Base-by-base conservation (phyloP, 164 flowering plant genomes). In the Vitis rotundifolia region DNA sequence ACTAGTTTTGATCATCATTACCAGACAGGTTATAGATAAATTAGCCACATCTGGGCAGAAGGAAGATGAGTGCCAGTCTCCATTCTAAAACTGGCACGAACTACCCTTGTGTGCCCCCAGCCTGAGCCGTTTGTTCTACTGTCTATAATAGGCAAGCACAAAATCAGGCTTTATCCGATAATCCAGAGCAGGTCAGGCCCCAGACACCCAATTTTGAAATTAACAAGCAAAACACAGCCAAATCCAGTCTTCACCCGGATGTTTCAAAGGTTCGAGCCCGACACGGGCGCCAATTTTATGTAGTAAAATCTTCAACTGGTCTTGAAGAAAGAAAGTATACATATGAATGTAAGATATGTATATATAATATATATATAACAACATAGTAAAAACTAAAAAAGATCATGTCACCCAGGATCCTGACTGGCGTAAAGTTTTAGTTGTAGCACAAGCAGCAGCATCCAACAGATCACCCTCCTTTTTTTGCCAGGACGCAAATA, bases 231-330 rank as follows among this genome's bases (percentile, higher is more conserved):
- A 54, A 51, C 26, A 37, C 11, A 69, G 31, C 50, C 19, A 69
- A 28, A 62, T 59, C 64, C 57, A 14, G 57, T 14, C 31, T 13
- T 1, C 12, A 26, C 26, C 51, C 18, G 61, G 70, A 72, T 14
- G 48, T 31, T 29, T 31, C 64, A 50, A 58, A 50, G 61, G 51
- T 15, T 48, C 11, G 48, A 11, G 52, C 67, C 64, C 63, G 0
- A 16, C 0, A 26, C 18, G 73, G 15, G 61, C 47, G 71, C 50
- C 60, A 52, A 44, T 26, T 72, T 79, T 79, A 78, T 76, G 83
- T 26, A 71, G 67, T 69, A 64, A 75, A 77, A 61, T 76, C 76
- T 82, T 74, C 77, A 77, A 73, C 52, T 14, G 61, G 76, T 74
- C 71, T 71, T 72, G 75, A 76, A 76, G 75, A 74, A 71, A 60